Evolutionary conservation across 148 eudicot species (phyloP), one percentile per base, ranked within the genome.

Genomic region (Beta vulgaris): DNA sequence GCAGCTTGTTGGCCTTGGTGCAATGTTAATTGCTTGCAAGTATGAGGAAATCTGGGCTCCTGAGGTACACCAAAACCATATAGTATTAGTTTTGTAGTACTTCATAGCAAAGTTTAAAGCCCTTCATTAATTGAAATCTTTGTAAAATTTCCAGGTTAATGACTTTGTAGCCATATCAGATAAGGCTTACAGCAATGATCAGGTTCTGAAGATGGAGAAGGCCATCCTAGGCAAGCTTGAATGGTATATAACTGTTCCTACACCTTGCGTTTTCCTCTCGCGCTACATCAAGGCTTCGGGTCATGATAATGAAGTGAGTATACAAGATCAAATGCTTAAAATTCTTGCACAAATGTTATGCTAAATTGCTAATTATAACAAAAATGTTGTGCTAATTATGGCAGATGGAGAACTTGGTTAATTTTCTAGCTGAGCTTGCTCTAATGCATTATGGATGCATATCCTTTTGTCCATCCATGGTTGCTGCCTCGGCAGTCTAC

Each of bases 11-110:
- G 96, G 98, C 58, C 82, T 93, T 18, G 81, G 91, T 59, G 82
- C 96, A 76, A 86, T 91, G 96, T 85, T 93, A 66, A 77, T 93
- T 73, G 91, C 98, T 61, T 90, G 89, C 82, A 91, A 94, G 76
- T 94, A 94, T 70, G 98, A 91, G 77, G 96, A 94, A 75, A 94
- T 94, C 55, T 94, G 97, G 96, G 97, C 93, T 51, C 97, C 97
- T 18, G 93, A 91, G 85, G 93, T 88, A 67, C 69, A 54, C 65
- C 39, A n/a, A 16, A 43, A 64, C 2, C 21, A 49, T 25, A 3
- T 43, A 42, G 8, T 46, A 16, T 3, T 29, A n/a, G 32, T 5
- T 51, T 35, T n/a, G n/a, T n/a, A n/a, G n/a, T 44, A 14, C 57
- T 18, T 60, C 37, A 0, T 34, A 62, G 42, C 25, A 35, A 34